Conservation (phyloP, 1,284 basidiomycete species). For the Leccinum fallax region DNA sequence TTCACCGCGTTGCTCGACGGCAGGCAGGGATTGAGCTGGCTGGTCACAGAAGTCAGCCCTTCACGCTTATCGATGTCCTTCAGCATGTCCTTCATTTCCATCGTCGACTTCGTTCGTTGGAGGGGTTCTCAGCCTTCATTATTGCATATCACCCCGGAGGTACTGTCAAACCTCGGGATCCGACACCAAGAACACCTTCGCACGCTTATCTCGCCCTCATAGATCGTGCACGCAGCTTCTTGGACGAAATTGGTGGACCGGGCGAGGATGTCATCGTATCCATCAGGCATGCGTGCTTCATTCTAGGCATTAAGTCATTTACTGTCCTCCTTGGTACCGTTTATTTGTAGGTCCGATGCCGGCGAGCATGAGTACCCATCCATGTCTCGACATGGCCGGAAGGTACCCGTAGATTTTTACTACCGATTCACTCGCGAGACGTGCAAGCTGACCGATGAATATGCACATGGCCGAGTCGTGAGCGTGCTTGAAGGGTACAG, state of each 20-base stretch:
- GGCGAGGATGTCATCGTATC: slow-evolving; percentile 78
- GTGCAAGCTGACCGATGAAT: slow-evolving; percentile 63
- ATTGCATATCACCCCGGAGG: too few species aligned
- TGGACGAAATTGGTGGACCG: slow-evolving; percentile 64
- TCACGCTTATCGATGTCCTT: too few species aligned
- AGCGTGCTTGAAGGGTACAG: slow-evolving; percentile 96
- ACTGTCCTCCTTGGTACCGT: background rate
- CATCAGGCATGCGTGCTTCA: slow-evolving; percentile 63
- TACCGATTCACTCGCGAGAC: slow-evolving; percentile 81
- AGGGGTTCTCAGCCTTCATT: too few species aligned
- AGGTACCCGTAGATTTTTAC: slow-evolving; percentile 89
- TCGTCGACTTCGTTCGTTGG: too few species aligned
- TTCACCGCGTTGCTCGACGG: too few species aligned
- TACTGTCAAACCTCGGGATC: too few species aligned
- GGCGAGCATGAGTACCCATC: slow-evolving; percentile 88
- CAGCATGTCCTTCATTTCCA: too few species aligned
- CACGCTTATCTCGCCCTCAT: slow-evolving; percentile 57
- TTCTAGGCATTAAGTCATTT: background rate
- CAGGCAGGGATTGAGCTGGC: too few species aligned
- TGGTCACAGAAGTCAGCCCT: too few species aligned
- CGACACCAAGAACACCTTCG: too few species aligned
- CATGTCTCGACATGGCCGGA: slow-evolving; percentile 93
- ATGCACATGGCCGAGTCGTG: slow-evolving; percentile 73
- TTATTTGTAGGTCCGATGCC: slow-evolving; percentile 89
- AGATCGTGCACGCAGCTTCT: slow-evolving; percentile 73